phyloP scores from a whole-genome alignment of 1,284 basidiomycete genomes.

The Hypsizygus ulmarius region DNA sequence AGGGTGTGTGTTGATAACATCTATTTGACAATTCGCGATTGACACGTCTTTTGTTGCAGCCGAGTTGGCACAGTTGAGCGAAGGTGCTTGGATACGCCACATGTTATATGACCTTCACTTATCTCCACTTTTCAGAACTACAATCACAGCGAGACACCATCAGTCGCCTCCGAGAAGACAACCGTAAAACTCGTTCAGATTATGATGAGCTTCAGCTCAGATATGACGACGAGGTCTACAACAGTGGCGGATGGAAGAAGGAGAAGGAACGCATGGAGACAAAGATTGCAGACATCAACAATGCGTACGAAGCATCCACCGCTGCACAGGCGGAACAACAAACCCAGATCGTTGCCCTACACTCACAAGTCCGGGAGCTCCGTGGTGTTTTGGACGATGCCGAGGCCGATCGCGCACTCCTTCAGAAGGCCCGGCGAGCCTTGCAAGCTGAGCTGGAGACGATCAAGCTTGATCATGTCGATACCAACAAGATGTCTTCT shows the following conservation, averaged over 20 bases:
- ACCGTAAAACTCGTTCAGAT: conserved; percentile 72
- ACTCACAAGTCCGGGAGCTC: conserved; percentile 83
- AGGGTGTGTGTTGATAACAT: conserved; percentile 44
- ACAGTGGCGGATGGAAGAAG: conserved; percentile 78
- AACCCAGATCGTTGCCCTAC: conserved; percentile 76
- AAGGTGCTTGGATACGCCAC: conserved; percentile 45
- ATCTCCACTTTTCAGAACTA: conserved; percentile 45
- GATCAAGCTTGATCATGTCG: conserved; percentile 74
- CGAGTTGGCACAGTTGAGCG: conserved; percentile 73
- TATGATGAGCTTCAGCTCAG: conserved; percentile 74
- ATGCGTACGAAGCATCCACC: conserved; percentile 75
- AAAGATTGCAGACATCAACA: conserved; percentile 74
- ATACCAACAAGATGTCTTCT: conserved; percentile 66
- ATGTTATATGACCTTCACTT: neutral
- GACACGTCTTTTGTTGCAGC: conserved; percentile 37
- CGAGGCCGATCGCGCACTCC: conserved; percentile 73
- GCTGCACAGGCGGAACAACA: conserved; percentile 77
- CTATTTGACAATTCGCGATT: conserved; percentile 1
- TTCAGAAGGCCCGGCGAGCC: conserved; percentile 81
- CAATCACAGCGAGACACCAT: conserved; percentile 75
- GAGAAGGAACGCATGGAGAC: conserved; percentile 83
- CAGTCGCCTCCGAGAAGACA: conserved; percentile 75
- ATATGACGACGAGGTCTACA: conserved; percentile 77
- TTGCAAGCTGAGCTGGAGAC: conserved; percentile 77
- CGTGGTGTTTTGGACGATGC: conserved; percentile 79